Evolutionary conservation across 441 rosid species (phyloP), one percentile per base, ranked within the genome.

Genomic region (Dalechampia spathulata): DNA sequence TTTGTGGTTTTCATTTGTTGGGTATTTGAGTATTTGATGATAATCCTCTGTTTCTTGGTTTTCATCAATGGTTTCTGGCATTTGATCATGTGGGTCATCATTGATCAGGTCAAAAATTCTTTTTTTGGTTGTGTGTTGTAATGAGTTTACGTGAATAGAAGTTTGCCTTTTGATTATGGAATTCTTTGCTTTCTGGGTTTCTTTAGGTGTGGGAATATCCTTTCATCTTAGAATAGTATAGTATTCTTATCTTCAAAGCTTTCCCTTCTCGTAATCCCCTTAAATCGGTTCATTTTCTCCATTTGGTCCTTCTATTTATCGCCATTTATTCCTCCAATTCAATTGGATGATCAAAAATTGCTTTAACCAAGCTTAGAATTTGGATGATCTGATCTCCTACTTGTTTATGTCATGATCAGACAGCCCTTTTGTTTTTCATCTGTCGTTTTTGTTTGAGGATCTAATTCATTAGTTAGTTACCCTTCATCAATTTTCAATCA

Each of bases 51-150:
- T 74, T 67, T 68, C 49, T 63, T 58, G n/a, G n/a, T n/a, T n/a
- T 42, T 22, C 62, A 57, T 60, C 63, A 30, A 30, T 30, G 34
- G 55, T 51, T 75, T 65, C 50, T 67, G 64, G 26, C 49, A 28
- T 39, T 68, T 62, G 49, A n/a, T n/a, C n/a, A n/a, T n/a, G n/a
- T n/a, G n/a, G n/a, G n/a, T n/a, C n/a, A n/a, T n/a, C n/a, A n/a
- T n/a, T n/a, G n/a, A 72, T 68, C 72, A 55, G 70, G 86, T 80
- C 78, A 72, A 72, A 52, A 51, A n/a, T 85, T 85, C 73, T 86
- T 82, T 83, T n/a, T n/a, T n/a, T n/a, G n/a, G n/a, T n/a, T n/a
- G n/a, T n/a, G n/a, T n/a, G n/a, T n/a, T n/a, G n/a, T n/a, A n/a
- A n/a, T n/a, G n/a, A n/a, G n/a, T n/a, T n/a, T n/a, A n/a, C n/a